Evolutionary conservation across 2,329 filamentous ascomycete genomes (phyloP).

Genomic region (Epichloe elymi): DNA sequence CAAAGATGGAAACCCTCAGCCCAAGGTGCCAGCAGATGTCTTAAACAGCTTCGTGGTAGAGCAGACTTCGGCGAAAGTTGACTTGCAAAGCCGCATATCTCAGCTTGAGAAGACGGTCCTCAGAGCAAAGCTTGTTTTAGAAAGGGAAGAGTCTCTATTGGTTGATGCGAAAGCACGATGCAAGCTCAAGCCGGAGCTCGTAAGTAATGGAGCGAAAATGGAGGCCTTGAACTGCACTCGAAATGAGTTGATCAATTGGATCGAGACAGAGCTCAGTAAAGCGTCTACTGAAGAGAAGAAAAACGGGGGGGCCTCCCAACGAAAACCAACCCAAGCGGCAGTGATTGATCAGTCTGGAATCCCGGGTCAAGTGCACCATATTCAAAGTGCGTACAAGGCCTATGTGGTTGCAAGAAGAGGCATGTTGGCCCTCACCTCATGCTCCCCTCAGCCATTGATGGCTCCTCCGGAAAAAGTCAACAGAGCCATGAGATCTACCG

Average conservation of each 20-base stretch:
- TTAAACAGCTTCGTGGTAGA: conserved; percentile 35
- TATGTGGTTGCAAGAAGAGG: conserved; percentile 38
- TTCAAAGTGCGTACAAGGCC: conserved; percentile 39
- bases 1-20: conserved; percentile 28
- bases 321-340: conserved; percentile 11
- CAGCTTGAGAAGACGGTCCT: conserved; percentile 46
- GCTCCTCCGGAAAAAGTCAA: not conserved
- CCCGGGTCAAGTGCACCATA: conserved; percentile 28
- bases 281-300: conserved; percentile 27
- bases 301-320: conserved; percentile 15
- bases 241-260: conserved; percentile 50
- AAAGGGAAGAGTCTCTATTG: conserved; percentile 42
- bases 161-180: conserved; percentile 30
- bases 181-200: conserved; percentile 21
- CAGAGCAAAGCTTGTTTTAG: conserved; percentile 42
- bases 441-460: conserved; percentile 17
- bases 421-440: conserved; percentile 29
- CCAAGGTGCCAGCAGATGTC: conserved; percentile 38
- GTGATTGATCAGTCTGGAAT: conserved; percentile 17
- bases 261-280: conserved; percentile 46
- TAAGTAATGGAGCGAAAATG: conserved; percentile 29
- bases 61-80: conserved; percentile 22
- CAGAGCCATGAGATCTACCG: conserved; percentile 5
- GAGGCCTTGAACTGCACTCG: conserved; percentile 43
- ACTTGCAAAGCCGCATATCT: conserved; percentile 34